phyloP scores from a whole-genome alignment of 176 grass and related monocot genomes.

The Rhynchospora tenuis region DNA sequence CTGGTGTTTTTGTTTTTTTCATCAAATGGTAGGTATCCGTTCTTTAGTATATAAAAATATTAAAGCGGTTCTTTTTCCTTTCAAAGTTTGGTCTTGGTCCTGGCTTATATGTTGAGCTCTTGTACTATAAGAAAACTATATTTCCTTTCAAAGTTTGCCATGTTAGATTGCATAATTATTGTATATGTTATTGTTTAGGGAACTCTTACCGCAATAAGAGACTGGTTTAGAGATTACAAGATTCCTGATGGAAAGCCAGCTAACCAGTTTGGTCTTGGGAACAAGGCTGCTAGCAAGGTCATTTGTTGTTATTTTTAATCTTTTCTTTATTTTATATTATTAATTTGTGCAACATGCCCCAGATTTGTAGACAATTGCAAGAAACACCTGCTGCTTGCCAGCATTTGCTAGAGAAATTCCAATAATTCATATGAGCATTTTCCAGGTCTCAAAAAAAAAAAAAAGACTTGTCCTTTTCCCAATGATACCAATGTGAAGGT shows the following conservation, averaged over 20 bases:
- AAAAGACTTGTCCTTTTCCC: not conserved
- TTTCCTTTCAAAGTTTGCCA: not conserved
- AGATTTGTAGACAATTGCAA: not conserved
- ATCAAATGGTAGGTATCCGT: not conserved
- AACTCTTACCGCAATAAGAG: conserved; percentile 86
- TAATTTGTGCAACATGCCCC: not conserved
- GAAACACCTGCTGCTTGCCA: not conserved
- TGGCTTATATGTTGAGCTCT: not conserved
- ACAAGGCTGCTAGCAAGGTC: conserved; percentile 89
- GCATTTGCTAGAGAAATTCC: not conserved
- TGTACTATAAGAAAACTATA: not conserved
- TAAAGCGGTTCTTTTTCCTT: not conserved
- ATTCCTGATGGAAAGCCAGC: conserved; percentile 97
- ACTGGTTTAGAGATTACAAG: conserved; percentile 99
- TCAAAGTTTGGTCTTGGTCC: not conserved
- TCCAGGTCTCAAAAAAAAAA: not conserved
- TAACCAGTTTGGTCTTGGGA: conserved; percentile 81
- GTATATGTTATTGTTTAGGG: conserved; percentile 48
- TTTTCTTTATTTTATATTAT: not conserved
- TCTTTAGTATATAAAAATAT: not conserved
- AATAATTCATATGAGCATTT: not conserved
- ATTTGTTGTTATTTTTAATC: conserved; percentile 17
- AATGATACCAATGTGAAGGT: not conserved
- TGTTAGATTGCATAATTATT: not conserved
- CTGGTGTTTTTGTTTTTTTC: not conserved